Evolutionary conservation across 2,329 filamentous ascomycete genomes (phyloP), one percentile per base, ranked within the genome.

Genomic region (Diaporthe sp.): DNA sequence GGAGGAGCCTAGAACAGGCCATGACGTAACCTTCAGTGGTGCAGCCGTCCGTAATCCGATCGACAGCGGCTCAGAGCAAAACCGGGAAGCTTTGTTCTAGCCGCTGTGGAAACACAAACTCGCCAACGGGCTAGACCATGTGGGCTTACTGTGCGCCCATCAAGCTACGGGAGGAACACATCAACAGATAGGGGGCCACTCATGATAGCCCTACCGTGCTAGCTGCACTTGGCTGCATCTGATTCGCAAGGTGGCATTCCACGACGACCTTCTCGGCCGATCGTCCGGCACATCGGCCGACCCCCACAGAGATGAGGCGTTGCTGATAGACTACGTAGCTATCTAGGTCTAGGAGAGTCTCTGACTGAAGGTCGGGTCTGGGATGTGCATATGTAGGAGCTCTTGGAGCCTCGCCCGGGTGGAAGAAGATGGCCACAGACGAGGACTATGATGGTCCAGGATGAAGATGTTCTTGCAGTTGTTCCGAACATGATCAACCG

Each of bases 401-500:
- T 75, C 78, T 78, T 78, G 81, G 81, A 82, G 81, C 80, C 81
- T 78, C 80, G 78, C 78, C 79, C 76, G 78, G 77, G 79, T 80
- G 71, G 75, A 76, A 51, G 75, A 53, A 77, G 72, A 77, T 77
- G 75, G 73, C 72, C 75, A 77, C 78, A 77, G 78, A 72, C 80
- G 80, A 74, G 81, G 80, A 82, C 81, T 82, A 82, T 82, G 81
- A 82, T 79, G 80, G 80, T 80, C 80, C 81, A 76, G 39, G 25
- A 42, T 69, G 51, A 44, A 51, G 69, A 80, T 77, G 73, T 66
- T 81, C 79, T 81, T 73, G 81, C 81, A 82, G 77, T 77, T 75
- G 42, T 59, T 55, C 65, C 53, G 17, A 22, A 22, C 35, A 55
- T 25, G 72, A 12, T 47, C 37, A 58, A 66, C 65, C 63, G 53